Percentiles rank a stretch among this genome's conserved stretches.
Conservation (phyloP, 2,329 filamentous ascomycete species). For the Penicillium corylophilum region DNA sequence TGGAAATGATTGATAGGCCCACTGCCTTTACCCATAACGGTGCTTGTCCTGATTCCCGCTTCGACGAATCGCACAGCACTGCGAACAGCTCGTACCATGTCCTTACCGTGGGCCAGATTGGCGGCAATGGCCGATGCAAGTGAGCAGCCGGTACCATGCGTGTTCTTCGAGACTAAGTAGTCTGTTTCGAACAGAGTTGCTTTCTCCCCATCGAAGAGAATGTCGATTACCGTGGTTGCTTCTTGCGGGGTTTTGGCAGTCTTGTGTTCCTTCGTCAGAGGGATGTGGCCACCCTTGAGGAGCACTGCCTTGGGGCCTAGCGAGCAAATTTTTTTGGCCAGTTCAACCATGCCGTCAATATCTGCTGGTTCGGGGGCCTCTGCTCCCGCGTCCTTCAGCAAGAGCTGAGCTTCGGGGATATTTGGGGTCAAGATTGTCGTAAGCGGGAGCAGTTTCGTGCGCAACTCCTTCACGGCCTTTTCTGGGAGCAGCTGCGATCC, state of each 20-base stretch:
- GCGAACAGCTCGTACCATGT: slow-evolving; percentile 52
- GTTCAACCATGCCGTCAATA: slow-evolving; percentile 64
- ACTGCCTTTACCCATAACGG: slow-evolving; percentile 57
- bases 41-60: slow-evolving; percentile 59
- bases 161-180: slow-evolving; percentile 74
- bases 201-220: slow-evolving; percentile 65
- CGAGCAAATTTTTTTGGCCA: slow-evolving; percentile 64
- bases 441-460: slow-evolving; percentile 43
- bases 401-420: slow-evolving; percentile 48
- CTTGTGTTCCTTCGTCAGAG: slow-evolving; percentile 64
- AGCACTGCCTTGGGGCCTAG: slow-evolving; percentile 79
- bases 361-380: slow-evolving; percentile 50
- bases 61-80: slow-evolving; percentile 61
- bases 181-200: slow-evolving; percentile 61
- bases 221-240: slow-evolving; percentile 68
- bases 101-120: slow-evolving; percentile 55
- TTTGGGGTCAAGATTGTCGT: slow-evolving; percentile 50
- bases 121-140: slow-evolving; percentile 74
- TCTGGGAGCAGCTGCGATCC: slow-evolving; percentile 48
- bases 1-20: slow-evolving; percentile 70
- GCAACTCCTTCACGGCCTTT: slow-evolving; percentile 42
- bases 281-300: slow-evolving; percentile 88
- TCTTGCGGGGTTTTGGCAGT: slow-evolving; percentile 61
- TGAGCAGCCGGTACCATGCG: slow-evolving; percentile 93
- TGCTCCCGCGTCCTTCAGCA: slow-evolving; percentile 43